These are phyloP conservation scores for Ceratocystis huliohia DNA, from an alignment of 2,329 filamentous ascomycete genomes.

Conservation along the genomic window DNA sequence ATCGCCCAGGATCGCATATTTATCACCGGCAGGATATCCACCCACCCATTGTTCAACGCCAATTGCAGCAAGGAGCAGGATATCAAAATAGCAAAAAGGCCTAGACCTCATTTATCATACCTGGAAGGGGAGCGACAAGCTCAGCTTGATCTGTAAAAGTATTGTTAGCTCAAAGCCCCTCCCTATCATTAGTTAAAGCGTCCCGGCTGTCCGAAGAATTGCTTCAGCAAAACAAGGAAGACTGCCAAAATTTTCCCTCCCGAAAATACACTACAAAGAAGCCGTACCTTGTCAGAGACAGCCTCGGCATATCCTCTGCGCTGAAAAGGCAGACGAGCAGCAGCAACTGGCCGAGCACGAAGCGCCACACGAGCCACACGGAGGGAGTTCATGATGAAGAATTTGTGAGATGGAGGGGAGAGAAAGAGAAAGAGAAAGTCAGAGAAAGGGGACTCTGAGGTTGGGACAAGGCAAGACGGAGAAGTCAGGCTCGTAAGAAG, in stretches of 20 bases:
- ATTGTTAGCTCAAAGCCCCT: constrained; percentile 24
- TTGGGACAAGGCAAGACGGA: constrained; percentile 4
- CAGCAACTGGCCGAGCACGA: constrained; percentile 63
- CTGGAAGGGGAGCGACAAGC: constrained; percentile 94
- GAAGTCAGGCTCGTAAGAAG: constrained; percentile 15
- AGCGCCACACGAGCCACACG: constrained; percentile 84
- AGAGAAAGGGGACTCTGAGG: constrained; percentile 8
- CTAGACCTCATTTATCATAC: constrained; percentile 43
- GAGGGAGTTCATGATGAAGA: constrained; percentile 74
- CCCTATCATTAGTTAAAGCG: neutral
- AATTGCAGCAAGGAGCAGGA: neutral
- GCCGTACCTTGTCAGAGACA: constrained; percentile 62
- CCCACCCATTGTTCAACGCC: constrained; percentile 1
- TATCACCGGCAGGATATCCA: neutral
- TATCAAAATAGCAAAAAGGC: neutral
- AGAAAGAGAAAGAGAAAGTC: neutral
- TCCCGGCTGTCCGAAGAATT: neutral
- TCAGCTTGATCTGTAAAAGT: constrained; percentile 70
- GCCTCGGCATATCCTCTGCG: constrained; percentile 86
- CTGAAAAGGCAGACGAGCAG: constrained; percentile 63
- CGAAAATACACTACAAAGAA: constrained; percentile 5
- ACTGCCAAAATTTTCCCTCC: neutral
- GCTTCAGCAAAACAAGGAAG: neutral
- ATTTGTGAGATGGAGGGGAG: constrained; percentile 24
- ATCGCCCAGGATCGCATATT: neutral